Percentiles rank a stretch among this genome's conserved stretches.
Conservation (phyloP, 1,139 yeast species). For the Taphrina pruni region DNA sequence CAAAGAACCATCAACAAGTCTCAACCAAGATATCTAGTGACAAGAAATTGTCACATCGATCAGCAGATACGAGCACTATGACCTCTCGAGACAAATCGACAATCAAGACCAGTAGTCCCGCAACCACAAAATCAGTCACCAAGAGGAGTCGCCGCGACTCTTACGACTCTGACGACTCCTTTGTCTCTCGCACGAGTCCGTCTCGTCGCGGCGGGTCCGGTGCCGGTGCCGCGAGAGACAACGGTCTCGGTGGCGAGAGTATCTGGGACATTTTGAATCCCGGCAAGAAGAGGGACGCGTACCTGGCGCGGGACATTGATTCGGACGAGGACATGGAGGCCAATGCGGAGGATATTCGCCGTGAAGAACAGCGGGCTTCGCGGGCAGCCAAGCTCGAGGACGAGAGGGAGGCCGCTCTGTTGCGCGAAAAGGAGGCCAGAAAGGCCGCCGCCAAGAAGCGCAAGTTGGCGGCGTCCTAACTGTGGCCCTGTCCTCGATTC, state of each 20-base stretch:
- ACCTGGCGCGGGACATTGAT: constrained; percentile 54
- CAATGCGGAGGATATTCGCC: constrained; percentile 81
- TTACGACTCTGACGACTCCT: constrained; percentile 18
- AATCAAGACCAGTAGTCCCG: not conserved
- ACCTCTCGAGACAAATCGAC: not conserved
- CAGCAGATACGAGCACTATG: not conserved
- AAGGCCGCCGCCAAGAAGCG: constrained; percentile 52
- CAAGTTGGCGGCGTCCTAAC: constrained; percentile 55
- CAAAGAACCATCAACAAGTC: not conserved
- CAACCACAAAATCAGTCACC: not conserved
- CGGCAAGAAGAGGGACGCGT: constrained; percentile 59
- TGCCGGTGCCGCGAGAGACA: not conserved
- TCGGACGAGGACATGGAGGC: constrained; percentile 92
- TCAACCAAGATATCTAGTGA: not conserved
- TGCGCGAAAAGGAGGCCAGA: constrained; percentile 58
- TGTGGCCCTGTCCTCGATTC: too few relatives aligned
- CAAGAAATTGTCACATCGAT: too few relatives aligned
- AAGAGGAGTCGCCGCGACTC: constrained; percentile 52
- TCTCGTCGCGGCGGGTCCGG: not conserved
- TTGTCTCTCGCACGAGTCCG: not conserved
- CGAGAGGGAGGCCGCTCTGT: constrained; percentile 64
- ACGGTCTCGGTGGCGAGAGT: constrained; percentile 41
- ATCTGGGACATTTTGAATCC: constrained; percentile 76
- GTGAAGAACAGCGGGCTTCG: constrained; percentile 75
- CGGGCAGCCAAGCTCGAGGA: constrained; percentile 70